Base-by-base conservation (phyloP, 257 asterid genomes). In the Handroanthus guayacan region DNA sequence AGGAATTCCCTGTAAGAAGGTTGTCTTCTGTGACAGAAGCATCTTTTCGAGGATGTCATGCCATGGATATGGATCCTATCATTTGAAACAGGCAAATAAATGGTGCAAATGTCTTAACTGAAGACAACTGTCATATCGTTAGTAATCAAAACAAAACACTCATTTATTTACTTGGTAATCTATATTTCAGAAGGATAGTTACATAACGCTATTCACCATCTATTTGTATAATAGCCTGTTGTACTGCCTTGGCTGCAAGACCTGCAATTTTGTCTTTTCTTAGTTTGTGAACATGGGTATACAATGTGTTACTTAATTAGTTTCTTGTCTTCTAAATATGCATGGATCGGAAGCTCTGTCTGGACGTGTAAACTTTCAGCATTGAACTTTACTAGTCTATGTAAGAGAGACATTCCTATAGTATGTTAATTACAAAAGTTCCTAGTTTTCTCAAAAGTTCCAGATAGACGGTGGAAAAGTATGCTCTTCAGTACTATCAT, bases 391-490 rank as follows among this genome's bases (percentile, higher is more conserved):
- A 71, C 57, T 75, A 62, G 71, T 62, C 75, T 76, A 72, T 37
- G 39, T 68, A 73, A 45, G 57, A 17, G 34, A 73, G 38, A 11
- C 13, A 56, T 83, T 51, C 75, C 70, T 69, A 73, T 62, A 14
- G 55, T 68, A 45, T 25, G 31, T 25, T 25, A 62, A 50, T 68
- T 44, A 44, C 44, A 67, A 66, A 82, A 76, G 71, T 6, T 52
- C 69, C 37, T 54, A 3, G 51, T 9, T 41, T 56, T 72, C 62
- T 76, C 78, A 84, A 75, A 88, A 88, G 81, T 90, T 81, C 96
- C 96, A 90, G 58, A 90, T 82, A 7, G 91, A 85, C 44, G 89
- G 79, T 5, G 87, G 82, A 71, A 86, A 89, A 50, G 82, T 38
- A 77, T 87, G 79, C 71, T 87, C 96, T 67, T 87, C 96, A n/a